A percentile compares a stretch with the other conserved stretches of the same genome.
Evolutionary conservation across 148 eudicot genomes (phyloP).

Genomic region (Nepenthes mirabilis): DNA sequence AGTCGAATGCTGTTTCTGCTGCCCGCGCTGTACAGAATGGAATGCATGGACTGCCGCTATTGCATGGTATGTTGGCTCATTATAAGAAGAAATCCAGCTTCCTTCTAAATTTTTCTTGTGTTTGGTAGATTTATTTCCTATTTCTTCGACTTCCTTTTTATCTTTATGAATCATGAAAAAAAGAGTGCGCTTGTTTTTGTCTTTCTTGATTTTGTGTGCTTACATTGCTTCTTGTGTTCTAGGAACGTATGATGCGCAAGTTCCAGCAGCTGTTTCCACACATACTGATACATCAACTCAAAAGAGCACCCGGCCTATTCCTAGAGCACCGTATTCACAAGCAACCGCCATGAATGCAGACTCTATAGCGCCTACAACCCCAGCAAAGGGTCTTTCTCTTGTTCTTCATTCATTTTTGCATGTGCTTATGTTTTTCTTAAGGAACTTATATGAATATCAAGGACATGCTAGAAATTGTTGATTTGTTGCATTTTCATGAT

Average conservation of each 20-base stretch:
- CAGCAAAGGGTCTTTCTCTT: conserved; percentile 37
- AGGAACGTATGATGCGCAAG: conserved; percentile 28
- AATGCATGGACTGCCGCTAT: conserved; percentile 29
- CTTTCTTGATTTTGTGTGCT: neutral
- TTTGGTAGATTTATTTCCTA: neutral
- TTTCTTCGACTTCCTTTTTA: neutral
- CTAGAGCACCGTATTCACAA: conserved; percentile 40
- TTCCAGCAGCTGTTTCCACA: conserved; percentile 14
- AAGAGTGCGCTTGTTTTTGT: neutral
- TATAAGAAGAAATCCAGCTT: neutral
- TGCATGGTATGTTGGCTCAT: conserved; percentile 35
- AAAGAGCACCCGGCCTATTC: conserved; percentile 29
- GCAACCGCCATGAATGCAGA: conserved; percentile 28
- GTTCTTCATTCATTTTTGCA: neutral
- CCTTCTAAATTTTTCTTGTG: neutral
- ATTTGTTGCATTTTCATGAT: neutral
- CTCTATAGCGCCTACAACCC: conserved; percentile 34
- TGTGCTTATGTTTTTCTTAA: neutral
- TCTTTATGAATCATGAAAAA: neutral
- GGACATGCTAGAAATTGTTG: too few relatives aligned
- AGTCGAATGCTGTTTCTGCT: conserved; percentile 24
- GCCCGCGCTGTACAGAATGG: conserved; percentile 45
- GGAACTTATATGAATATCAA: too few relatives aligned
- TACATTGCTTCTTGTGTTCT: neutral
- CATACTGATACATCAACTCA: conserved; percentile 26